Evolutionary conservation across 257 asterid species (phyloP).

Genomic region (Fraxinus pennsylvanica): DNA sequence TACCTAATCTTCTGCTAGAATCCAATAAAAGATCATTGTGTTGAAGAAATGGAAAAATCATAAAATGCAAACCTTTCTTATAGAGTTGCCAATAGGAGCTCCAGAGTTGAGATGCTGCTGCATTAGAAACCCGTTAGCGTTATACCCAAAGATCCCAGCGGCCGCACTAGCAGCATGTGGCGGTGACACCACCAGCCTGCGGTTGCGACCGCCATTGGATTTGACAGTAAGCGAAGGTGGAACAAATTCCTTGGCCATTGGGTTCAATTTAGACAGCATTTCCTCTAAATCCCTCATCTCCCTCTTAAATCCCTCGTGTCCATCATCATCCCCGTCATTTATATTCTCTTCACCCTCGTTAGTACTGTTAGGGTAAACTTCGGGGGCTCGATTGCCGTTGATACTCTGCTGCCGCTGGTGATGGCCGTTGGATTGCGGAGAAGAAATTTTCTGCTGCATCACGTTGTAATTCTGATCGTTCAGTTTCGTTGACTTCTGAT

Average conservation of each 20-base stretch:
- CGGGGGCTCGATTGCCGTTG: conserved; percentile 35
- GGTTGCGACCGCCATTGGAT: conserved; percentile 29
- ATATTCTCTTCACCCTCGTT: conserved; percentile 28
- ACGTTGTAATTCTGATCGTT: conserved; percentile 44
- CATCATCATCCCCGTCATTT: conserved; percentile 42
- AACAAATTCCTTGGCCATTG: conserved; percentile 74
- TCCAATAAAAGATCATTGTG: not conserved
- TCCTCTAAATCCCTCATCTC: conserved; percentile 75
- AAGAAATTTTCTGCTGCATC: conserved; percentile 37
- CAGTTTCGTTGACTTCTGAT: conserved; percentile 50
- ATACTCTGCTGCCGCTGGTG: conserved; percentile 33
- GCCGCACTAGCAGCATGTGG: conserved; percentile 45
- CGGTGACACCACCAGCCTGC: conserved; percentile 34
- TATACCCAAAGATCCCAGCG: conserved; percentile 38
- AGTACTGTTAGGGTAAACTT: not conserved
- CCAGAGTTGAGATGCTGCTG: conserved; percentile 13
- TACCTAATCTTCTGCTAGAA: not conserved
- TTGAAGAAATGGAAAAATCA: not conserved
- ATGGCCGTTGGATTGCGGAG: conserved; percentile 39
- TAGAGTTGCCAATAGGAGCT: conserved; percentile 14
- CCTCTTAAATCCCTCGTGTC: conserved; percentile 61
- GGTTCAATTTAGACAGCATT: conserved; percentile 68
- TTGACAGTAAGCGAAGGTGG: conserved; percentile 52
- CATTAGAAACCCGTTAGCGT: conserved; percentile 1
- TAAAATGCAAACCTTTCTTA: conserved; percentile 12